Conservation (phyloP, 441 rosid species). For the Bocquillonia castaneifolia region DNA sequence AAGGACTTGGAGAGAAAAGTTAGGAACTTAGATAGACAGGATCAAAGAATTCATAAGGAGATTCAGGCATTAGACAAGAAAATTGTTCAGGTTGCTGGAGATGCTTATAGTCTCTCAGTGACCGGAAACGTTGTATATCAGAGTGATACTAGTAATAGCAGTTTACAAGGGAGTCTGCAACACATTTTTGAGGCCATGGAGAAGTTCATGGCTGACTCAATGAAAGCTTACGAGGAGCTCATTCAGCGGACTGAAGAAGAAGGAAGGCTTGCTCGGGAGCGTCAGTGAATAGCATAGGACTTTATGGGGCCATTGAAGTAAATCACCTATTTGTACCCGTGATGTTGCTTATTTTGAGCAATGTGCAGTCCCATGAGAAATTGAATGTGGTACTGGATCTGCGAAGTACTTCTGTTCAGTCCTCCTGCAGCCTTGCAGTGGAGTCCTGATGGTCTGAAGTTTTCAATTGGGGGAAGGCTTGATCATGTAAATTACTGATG, state of each 20-base stretch:
- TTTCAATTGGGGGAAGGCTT: background rate
- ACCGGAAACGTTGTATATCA: conserved; percentile 54
- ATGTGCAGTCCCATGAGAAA: conserved; percentile 10
- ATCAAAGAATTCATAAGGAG: conserved; percentile 77
- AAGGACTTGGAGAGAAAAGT: conserved; percentile 62
- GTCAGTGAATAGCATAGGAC: conserved; percentile 34
- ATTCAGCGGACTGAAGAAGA: conserved; percentile 71
- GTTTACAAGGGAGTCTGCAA: conserved; percentile 66
- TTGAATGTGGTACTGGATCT: conserved; percentile 6
- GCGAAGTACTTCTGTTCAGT: background rate
- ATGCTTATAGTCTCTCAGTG: conserved; percentile 34
- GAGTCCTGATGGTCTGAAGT: background rate
- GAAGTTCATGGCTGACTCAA: conserved; percentile 56
- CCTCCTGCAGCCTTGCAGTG: background rate
- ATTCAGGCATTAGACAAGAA: conserved; percentile 83
- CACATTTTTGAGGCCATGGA: conserved; percentile 85
- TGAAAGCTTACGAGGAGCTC: conserved; percentile 74
- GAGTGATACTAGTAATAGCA: conserved; percentile 58
- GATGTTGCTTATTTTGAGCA: conserved; percentile 5
- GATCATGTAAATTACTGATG: background rate
- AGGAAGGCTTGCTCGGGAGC: conserved; percentile 38
- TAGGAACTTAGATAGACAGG: conserved; percentile 64
- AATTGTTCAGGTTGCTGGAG: conserved; percentile 48
- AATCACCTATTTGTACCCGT: background rate
- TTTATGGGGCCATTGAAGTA: conserved; percentile 9